A percentile compares a stretch with the other conserved stretches of the same genome.
Conservation (phyloP, 768 basidiomycete genomes). For the Rhodotorula paludigena region DNA sequence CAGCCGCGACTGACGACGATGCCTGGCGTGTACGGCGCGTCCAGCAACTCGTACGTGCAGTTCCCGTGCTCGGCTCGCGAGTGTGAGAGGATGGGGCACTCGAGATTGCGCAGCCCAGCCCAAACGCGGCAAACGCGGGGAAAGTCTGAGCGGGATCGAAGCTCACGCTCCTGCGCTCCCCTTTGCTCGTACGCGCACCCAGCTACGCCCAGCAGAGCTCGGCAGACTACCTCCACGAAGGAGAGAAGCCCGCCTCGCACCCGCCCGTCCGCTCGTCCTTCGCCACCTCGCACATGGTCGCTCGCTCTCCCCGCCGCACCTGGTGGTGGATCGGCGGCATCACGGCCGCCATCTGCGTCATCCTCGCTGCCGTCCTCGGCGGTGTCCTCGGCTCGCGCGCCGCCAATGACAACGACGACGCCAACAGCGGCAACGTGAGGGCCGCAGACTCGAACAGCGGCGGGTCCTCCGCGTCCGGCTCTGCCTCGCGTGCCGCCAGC, state of each 20-base stretch:
- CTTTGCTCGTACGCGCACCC: too few species aligned
- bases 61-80: too few species aligned
- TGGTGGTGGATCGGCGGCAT: slow-evolving; percentile 10
- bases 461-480: background rate
- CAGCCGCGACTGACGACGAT: too few species aligned
- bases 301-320: background rate
- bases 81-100: too few species aligned
- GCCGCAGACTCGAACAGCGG: background rate
- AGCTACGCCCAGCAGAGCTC: too few species aligned
- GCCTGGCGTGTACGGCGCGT: too few species aligned
- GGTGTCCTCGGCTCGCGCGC: slow-evolving; percentile 36
- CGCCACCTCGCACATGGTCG: background rate
- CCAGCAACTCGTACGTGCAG: too few species aligned
- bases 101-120: too few species aligned
- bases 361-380: slow-evolving; percentile 37
- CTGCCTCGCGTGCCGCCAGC: background rate
- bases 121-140: too few species aligned
- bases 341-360: slow-evolving; percentile 13
- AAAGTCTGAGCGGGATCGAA: too few species aligned
- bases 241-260: background rate
- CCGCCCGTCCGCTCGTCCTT: background rate
- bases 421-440: background rate
- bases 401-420: slow-evolving; percentile 15
- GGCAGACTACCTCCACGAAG: background rate
- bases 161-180: too few species aligned